These are phyloP conservation scores for barley (Hordeum vulgare) DNA, from an alignment of 176 grass and related monocot species.

Conservation along the genomic window MorexV3_pseudomolecules_assembly NC_058520.1:467688438-467688937, in stretches of 20 bases:
- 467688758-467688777: neutral
- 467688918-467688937: too few relatives aligned
- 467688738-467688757: neutral
- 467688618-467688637: neutral
- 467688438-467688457: neutral
- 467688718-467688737: neutral
- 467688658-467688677: slow-evolving; percentile 27
- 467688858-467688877: neutral
- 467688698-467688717: neutral
- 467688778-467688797: neutral
- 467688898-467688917: too few relatives aligned
- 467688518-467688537: neutral
- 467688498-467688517: too few relatives aligned
- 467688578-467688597: neutral
- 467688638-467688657: neutral
- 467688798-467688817: neutral
- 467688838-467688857: neutral
- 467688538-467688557: neutral
- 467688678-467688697: neutral
- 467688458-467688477: neutral
- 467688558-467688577: neutral
- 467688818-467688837: neutral
- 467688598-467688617: slow-evolving; percentile 14
- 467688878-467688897: too few relatives aligned
- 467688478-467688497: neutral